A percentile compares a stretch with the other conserved stretches of the same genome.
Evolutionary conservation across 2,329 filamentous ascomycete species (phyloP).

Genomic region (Fusarium compactum): DNA sequence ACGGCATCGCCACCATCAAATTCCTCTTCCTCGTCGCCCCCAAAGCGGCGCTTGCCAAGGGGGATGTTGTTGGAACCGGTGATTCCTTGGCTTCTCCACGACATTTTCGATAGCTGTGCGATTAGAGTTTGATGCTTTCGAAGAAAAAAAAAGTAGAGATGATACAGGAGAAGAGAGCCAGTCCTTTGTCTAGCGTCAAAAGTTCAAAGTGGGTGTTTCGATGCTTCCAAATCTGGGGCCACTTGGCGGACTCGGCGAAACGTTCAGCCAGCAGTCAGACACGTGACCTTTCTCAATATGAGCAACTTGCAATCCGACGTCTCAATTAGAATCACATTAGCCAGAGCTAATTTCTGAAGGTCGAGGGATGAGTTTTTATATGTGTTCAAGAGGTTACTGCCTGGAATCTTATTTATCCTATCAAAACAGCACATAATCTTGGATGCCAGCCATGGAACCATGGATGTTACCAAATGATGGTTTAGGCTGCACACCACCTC

Average conservation of each 20-base stretch:
- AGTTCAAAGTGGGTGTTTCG: constrained; percentile 19
- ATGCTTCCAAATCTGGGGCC: constrained; percentile 29
- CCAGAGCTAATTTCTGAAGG: background rate
- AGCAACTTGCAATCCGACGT: background rate
- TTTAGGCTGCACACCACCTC: background rate
- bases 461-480: background rate
- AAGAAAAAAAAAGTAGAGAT: constrained; percentile 11
- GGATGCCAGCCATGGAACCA: too few relatives aligned
- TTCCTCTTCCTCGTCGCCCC: constrained; percentile 63
- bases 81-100: constrained; percentile 82
- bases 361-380: background rate
- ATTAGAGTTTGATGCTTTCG: constrained; percentile 8
- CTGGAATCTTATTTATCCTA: background rate
- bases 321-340: background rate
- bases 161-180: constrained; percentile 12
- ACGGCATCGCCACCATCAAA: constrained; percentile 53
- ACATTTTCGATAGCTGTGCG: constrained; percentile 59
- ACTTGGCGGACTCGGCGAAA: constrained; percentile 32
- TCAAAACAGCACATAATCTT: background rate
- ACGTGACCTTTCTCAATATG: constrained; percentile 24
- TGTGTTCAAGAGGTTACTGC: background rate
- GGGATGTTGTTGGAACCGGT: constrained; percentile 99
- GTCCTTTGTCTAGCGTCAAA: constrained; percentile 27
- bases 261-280: background rate
- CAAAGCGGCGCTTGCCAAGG: constrained; percentile 86